Evolutionary conservation across 2,329 filamentous ascomycete species (phyloP).

Genomic region (Phialophora chinensis): DNA sequence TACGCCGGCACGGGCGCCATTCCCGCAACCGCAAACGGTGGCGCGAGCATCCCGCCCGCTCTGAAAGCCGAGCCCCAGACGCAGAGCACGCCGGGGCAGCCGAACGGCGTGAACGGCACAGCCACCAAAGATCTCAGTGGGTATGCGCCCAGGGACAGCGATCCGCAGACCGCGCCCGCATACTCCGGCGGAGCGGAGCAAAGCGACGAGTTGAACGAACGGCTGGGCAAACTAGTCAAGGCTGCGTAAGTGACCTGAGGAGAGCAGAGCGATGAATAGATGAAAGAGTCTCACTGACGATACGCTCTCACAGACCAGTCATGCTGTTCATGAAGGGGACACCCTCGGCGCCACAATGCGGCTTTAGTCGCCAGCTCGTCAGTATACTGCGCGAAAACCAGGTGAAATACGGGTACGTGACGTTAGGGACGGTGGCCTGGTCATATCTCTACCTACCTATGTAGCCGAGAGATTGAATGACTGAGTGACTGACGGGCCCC

Average conservation of each 20-base stretch:
- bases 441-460: not conserved
- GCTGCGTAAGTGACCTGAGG: slow-evolving; percentile 68
- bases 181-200: slow-evolving; percentile 58
- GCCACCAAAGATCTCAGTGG: slow-evolving; percentile 49
- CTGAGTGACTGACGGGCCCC: not conserved
- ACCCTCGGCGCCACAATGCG: slow-evolving; percentile 82
- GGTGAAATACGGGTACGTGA: slow-evolving; percentile 73
- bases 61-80: slow-evolving; percentile 49
- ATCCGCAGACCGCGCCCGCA: slow-evolving; percentile 56
- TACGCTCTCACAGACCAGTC: slow-evolving; percentile 54
- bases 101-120: slow-evolving; percentile 24
- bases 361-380: slow-evolving; percentile 91
- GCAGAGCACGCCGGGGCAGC: slow-evolving; percentile 23
- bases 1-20: slow-evolving; percentile 64
- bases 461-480: not conserved
- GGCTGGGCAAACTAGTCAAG: slow-evolving; percentile 84
- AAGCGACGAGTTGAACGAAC: slow-evolving; percentile 84
- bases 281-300: slow-evolving; percentile 11
- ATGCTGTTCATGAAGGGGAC: slow-evolving; percentile 99
- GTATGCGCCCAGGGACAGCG: slow-evolving; percentile 52
- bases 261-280: not conserved
- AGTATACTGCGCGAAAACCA: slow-evolving; percentile 83
- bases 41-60: slow-evolving; percentile 49
- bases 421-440: not conserved
- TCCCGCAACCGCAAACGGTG: slow-evolving; percentile 37